phyloP scores from a whole-genome alignment of 208 protist genomes.

The Vickermania ingenoplastis region DNA sequence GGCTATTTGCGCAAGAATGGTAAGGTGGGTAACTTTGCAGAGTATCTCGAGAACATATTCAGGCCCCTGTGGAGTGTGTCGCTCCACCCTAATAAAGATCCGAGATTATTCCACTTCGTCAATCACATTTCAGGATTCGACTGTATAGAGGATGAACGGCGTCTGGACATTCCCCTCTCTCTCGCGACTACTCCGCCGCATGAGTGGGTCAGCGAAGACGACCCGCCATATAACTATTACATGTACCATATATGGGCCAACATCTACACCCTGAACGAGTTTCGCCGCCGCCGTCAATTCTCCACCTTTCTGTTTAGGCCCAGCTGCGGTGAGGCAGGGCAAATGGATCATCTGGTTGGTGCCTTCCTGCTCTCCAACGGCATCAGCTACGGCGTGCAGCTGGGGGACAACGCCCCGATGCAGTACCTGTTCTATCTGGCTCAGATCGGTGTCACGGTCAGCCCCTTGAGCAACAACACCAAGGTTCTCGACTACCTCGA shows the following conservation, averaged over 20 bases:
- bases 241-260: constrained; percentile 99
- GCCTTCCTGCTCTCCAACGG: constrained; percentile 90
- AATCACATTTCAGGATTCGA: constrained; percentile 97
- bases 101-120: constrained; percentile 94
- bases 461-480: constrained; percentile 98
- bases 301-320: constrained; percentile 96
- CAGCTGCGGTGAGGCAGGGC: constrained; percentile 93
- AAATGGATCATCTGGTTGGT: constrained; percentile 89
- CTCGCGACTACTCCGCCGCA: constrained; percentile 70
- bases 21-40: constrained; percentile 87
- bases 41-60: constrained; percentile 98
- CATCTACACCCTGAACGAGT: constrained; percentile 94
- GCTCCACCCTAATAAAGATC: constrained; percentile 90
- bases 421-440: constrained; percentile 99
- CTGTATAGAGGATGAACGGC: constrained; percentile 96
- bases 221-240: constrained; percentile 99
- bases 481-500: constrained; percentile 95
- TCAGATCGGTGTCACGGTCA: constrained; percentile 96
- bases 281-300: constrained; percentile 76
- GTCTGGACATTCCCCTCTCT: constrained; percentile 43
- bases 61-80: constrained; percentile 97
- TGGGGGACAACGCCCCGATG: constrained; percentile 84
- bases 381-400: constrained; percentile 96
- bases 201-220: constrained; percentile 90
- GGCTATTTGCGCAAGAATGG: constrained; percentile 69